These are phyloP conservation scores for Aspergillus clavatus DNA, from an alignment of 2,329 filamentous ascomycete species.

Conservation along the genomic window DNA sequence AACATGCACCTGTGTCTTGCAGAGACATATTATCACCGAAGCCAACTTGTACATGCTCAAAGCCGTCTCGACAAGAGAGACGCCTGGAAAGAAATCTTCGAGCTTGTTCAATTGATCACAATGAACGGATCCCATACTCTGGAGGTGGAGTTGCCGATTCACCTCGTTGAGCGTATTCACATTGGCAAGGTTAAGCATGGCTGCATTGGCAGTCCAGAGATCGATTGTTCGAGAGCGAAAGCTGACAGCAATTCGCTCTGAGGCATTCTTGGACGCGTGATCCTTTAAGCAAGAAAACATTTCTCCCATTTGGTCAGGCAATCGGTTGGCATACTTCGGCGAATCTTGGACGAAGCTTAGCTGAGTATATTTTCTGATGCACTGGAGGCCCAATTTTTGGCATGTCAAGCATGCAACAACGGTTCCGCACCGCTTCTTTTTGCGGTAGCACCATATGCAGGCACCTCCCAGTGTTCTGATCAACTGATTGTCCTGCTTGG, in stretches of 20 bases:
- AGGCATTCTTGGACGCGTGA: neutral
- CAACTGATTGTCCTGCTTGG: conserved; percentile 13
- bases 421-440: conserved; percentile 24
- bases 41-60: conserved; percentile 13
- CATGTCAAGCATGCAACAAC: conserved; percentile 19
- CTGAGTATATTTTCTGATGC: conserved; percentile 18
- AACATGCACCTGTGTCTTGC: conserved; percentile 8
- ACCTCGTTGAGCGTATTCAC: conserved; percentile 1
- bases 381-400: conserved; percentile 10
- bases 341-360: conserved; percentile 12
- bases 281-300: conserved; percentile 4
- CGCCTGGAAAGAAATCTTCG: neutral
- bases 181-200: neutral
- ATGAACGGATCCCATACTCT: conserved; percentile 4
- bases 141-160: conserved; percentile 6
- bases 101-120: conserved; percentile 4
- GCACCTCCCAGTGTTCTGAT: conserved; percentile 24
- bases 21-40: conserved; percentile 13
- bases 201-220: conserved; percentile 10
- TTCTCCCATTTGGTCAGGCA: neutral
- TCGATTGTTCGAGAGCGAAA: conserved; percentile 7
- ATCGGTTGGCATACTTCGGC: neutral
- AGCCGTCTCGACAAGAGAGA: conserved; percentile 10
- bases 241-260: conserved; percentile 9
- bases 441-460: conserved; percentile 26